Base-by-base conservation (phyloP, 495 filamentous ascomycete genomes). In the Neurospora africana region DNA sequence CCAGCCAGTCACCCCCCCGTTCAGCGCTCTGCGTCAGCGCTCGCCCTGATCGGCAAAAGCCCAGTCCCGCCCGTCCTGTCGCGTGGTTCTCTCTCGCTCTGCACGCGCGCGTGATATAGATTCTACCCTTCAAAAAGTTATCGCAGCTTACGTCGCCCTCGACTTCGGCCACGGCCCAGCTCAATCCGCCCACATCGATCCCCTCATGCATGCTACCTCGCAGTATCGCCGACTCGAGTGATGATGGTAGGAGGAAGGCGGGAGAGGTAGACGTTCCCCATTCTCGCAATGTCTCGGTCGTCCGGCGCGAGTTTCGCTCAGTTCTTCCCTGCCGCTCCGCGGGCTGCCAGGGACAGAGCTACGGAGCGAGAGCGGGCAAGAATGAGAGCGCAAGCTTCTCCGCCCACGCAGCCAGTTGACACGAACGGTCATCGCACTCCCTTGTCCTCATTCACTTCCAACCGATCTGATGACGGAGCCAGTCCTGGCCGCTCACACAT, bases 261-360 rank as follows among this genome's bases (percentile, higher is more conserved):
- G 81, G 72, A 78, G 81, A 80, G 83, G 80, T 83, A 82, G 82
- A 78, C 77, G 77, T 78, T 78, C 78, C 79, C 76, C 74, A 78
- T 76, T 76, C 74, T 81, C 80, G 84, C 82, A 80, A 93, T 92
- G 92, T 92, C 93, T 87, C 91, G 91, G 85, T 89, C 91, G 77
- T 86, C 89, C 70, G 84, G 82, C 76, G 91, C 91, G 85, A 89
- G 91, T 79, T 95, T 93, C 88, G 91, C 92, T 80, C 89, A 93
- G 82, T 96, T 93, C 86, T 97, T 96, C 80, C 93, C 94, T 73
- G 88, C 91, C 80, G 94, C 94, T 74, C 92, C 94, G 74, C 82
- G 86, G 74, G 84, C 81, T 58, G 84, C 86, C 69, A 85, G 82
- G 80, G 85, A 87, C 78, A 85, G 83, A 80, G 85, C 85, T 71